These are phyloP conservation scores for Cyberlindnera mycetangii DNA, from an alignment of 805 yeast species.

Conservation along the genomic window DNA sequence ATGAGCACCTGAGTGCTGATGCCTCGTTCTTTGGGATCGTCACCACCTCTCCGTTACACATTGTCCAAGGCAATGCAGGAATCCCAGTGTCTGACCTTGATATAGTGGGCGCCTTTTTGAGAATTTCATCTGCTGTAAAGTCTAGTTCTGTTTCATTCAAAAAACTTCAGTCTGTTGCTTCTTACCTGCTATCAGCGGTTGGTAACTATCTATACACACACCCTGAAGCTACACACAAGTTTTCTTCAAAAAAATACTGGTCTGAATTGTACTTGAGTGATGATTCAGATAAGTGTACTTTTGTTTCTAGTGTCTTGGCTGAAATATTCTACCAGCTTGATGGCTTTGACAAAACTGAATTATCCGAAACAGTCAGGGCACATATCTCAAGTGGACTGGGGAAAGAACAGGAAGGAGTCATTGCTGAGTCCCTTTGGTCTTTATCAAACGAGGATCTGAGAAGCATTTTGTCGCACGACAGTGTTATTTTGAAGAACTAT, in stretches of 20 bases:
- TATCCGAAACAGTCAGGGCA: conserved; percentile 13
- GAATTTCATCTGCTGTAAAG: conserved; percentile 33
- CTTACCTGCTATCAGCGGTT: conserved; percentile 40
- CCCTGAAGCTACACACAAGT: conserved; percentile 13
- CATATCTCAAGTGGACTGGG: conserved; percentile 6
- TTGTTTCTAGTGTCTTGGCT: conserved; percentile 32
- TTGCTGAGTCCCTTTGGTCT: conserved; percentile 30
- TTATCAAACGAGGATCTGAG: conserved; percentile 19
- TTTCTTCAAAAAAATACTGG: conserved; percentile 32
- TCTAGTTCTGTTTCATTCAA: conserved; percentile 26
- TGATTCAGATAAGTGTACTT: conserved; percentile 26
- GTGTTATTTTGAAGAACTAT: conserved; percentile 10
- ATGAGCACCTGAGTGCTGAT: conserved; percentile 16
- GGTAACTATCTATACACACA: conserved; percentile 38
- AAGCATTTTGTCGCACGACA: conserved; percentile 1
- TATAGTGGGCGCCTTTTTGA: conserved; percentile 41
- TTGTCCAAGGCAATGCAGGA: conserved; percentile 30
- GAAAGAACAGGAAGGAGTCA: conserved; percentile 20
- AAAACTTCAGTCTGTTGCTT: conserved; percentile 28
- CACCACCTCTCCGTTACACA: conserved; percentile 29
- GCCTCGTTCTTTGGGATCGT: conserved; percentile 36
- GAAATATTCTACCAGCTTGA: conserved; percentile 36
- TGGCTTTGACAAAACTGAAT: conserved; percentile 15
- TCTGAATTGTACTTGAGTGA: conserved; percentile 17
- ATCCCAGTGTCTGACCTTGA: conserved; percentile 47